Conservation (phyloP, 2,329 filamentous ascomycete genomes). For the Phyllosticta citrichinensis region DNA sequence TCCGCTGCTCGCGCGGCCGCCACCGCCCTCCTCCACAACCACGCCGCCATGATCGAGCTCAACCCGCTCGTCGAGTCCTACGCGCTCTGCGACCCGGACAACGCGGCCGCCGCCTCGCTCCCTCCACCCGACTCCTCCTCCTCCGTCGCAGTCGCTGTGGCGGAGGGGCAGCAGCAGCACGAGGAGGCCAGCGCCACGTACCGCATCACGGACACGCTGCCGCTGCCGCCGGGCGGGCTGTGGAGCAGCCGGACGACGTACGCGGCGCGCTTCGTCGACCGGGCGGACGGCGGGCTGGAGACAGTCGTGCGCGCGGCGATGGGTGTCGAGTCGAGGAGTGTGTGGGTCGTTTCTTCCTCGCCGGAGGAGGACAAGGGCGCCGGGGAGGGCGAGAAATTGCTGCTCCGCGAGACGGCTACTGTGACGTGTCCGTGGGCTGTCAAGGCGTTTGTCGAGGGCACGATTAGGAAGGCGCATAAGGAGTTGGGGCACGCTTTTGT, state of each 20-base stretch:
- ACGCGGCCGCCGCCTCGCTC: background rate
- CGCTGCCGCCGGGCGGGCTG: background rate
- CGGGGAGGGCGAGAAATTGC: background rate
- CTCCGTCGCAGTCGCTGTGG: no score
- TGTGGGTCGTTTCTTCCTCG: background rate
- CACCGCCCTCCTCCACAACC: background rate
- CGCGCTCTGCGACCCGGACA: background rate
- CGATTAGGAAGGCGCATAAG: slow-evolving; percentile 3
- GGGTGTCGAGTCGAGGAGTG: background rate
- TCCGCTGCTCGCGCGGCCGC: background rate
- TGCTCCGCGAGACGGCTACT: background rate
- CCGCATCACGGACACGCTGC: background rate
- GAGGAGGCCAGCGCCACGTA: background rate
- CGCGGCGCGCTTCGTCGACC: background rate
- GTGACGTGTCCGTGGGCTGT: background rate
- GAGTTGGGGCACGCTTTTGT: slow-evolving; percentile 1
- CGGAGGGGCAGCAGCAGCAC: no score
- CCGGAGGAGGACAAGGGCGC: background rate
- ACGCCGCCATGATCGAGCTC: slow-evolving; percentile 1
- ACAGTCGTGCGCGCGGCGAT: background rate
- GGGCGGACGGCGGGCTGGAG: background rate
- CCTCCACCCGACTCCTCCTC: background rate
- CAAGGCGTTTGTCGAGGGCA: slow-evolving; percentile 5
- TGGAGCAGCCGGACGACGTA: background rate
- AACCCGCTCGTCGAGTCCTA: background rate